phyloP scores from a whole-genome alignment of 768 basidiomycete genomes.

The Kwoniella bestiolae region DNA sequence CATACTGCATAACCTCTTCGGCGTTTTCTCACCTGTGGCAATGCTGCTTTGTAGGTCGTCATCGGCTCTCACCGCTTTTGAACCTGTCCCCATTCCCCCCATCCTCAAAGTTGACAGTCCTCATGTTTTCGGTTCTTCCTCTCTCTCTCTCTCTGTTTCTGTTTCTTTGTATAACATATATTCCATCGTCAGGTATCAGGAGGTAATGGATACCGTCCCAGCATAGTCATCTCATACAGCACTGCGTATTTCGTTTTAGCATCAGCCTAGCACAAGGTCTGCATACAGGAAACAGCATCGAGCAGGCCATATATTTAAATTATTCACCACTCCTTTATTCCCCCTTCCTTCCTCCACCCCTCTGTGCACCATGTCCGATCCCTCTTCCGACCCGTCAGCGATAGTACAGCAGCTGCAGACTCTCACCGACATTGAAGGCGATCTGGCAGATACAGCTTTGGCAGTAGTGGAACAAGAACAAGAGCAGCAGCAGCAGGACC shows the following conservation, averaged over 20 bases:
- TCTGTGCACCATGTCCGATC: neutral
- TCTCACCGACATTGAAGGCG: conserved; percentile 47
- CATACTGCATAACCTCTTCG: neutral
- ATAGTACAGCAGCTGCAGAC: conserved; percentile 42
- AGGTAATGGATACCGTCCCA: neutral
- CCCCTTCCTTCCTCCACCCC: neutral
- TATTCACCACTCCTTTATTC: conserved; percentile 1
- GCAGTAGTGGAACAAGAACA: conserved; percentile 28
- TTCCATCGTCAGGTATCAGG: conserved; percentile 4
- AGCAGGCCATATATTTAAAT: neutral
- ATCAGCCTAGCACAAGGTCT: neutral
- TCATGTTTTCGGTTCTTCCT: conserved; percentile 1
- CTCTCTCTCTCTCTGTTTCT: neutral
- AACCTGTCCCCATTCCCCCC: too few species aligned
- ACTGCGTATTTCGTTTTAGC: neutral
- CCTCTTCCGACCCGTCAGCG: conserved; percentile 17
- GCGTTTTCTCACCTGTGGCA: neutral
- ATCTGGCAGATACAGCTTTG: conserved; percentile 45
- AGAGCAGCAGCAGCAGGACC: neutral
- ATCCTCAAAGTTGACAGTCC: too few species aligned
- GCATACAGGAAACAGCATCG: neutral
- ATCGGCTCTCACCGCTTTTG: conserved; percentile 3
- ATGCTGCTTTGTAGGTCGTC: neutral
- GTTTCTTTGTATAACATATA: neutral
- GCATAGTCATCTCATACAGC: neutral